Evolutionary conservation across 352 stramenopile genomes (phyloP).

Genomic region (Thraustotheca clavata): DNA sequence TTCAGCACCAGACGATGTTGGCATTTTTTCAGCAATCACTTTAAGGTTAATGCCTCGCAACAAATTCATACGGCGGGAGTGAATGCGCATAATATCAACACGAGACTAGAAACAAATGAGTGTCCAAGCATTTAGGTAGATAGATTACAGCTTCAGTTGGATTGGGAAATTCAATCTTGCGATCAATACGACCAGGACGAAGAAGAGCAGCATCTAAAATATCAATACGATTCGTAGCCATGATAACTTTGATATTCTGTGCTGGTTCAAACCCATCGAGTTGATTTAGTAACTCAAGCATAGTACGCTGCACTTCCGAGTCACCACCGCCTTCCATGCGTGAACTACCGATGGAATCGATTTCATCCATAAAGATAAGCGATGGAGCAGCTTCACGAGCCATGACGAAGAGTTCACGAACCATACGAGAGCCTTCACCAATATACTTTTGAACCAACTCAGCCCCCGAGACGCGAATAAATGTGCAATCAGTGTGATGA

Average conservation of each 20-base stretch:
- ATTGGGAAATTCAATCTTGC: slow-evolving; percentile 99
- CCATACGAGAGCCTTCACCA: slow-evolving; percentile 97
- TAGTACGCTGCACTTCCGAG: slow-evolving; percentile 99
- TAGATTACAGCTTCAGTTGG: slow-evolving; percentile 89
- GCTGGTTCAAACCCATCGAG: slow-evolving; percentile 94
- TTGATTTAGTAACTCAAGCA: slow-evolving; percentile 99
- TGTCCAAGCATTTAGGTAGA: slow-evolving; percentile 12
- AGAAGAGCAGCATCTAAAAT: slow-evolving; percentile 97
- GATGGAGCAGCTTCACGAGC: slow-evolving; percentile 93
- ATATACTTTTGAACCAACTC: slow-evolving; percentile 99
- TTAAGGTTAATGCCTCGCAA: slow-evolving; percentile 98
- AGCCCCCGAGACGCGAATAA: slow-evolving; percentile 98
- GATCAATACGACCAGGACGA: slow-evolving; percentile 96
- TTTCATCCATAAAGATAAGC: slow-evolving; percentile 99
- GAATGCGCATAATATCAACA: slow-evolving; percentile 98
- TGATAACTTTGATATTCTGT: slow-evolving; percentile 99
- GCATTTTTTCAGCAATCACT: slow-evolving; percentile 97
- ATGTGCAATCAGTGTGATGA: slow-evolving; percentile 99
- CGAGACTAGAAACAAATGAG: slow-evolving; percentile 54
- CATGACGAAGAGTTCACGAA: slow-evolving; percentile 99
- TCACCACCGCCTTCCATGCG: slow-evolving; percentile 92
- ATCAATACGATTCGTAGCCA: slow-evolving; percentile 99
- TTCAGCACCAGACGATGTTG: slow-evolving; percentile 95
- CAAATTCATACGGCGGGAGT: slow-evolving; percentile 99
- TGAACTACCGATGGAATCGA: slow-evolving; percentile 97